Evolutionary conservation across 106 monocot species (phyloP), one percentile per base, ranked within the genome.

Genomic region (Gastrodia elata): DNA sequence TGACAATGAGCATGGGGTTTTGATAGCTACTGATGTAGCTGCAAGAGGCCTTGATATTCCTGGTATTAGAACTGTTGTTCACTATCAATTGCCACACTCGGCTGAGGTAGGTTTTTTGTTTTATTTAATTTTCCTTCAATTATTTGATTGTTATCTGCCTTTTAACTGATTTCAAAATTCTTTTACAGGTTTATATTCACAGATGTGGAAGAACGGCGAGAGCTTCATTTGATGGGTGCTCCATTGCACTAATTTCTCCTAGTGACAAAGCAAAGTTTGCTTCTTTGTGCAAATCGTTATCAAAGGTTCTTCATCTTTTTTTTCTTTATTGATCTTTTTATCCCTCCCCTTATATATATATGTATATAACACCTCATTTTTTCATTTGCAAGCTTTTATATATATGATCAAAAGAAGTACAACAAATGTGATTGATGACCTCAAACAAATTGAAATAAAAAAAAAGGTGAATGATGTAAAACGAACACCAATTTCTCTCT

Each of bases 71-170:
- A 98, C 98, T 74, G 98, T 98, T 73, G 68, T 98, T 41, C 98
- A 98, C 74, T 98, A 87, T 87, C 98, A 98, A 68, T 78, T 98
- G 82, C 98, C 98, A 39, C 98, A 98, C 78, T 93, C 98, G 46
- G 87, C 97, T 24, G 97, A 98, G 39, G 98, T 98, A 87, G 18
- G 91, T 26, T 22, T 58, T 58, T n/a, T 7, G 57, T 4, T 57
- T 57, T 57, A 24, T 57, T 6, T 57, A 26, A 20, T 10, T 36
- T 38, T 38, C n/a, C 37, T 68, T 68, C 40, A 40, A 4, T 24
- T 39, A 18, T 24, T 34, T 38, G 43, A 3, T 74, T 26, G 34
- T 77, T 34, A 65, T 16, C 37, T 41, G 32, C 61, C 38, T 28
- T 69, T 41, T 28, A 44, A 40, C 16, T 28, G 27, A 48, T 55